Base-by-base conservation (phyloP, 139 green algal genomes). In the Chlorella vulgaris region DNA sequence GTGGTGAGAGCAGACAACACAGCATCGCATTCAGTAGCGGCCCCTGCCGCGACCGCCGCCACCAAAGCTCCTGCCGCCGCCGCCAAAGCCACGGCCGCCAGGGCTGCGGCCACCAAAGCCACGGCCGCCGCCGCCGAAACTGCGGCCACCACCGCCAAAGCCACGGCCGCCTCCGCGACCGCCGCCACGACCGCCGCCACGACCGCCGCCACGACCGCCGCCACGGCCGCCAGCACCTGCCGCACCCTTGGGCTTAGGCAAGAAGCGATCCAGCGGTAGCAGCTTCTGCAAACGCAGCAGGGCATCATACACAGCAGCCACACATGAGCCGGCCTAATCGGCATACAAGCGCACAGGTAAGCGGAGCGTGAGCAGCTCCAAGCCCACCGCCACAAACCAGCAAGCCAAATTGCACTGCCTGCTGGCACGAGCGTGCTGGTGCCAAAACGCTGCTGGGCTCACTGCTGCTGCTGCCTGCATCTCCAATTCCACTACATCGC, bases 231-330 rank as follows among this genome's bases (percentile, higher is more conserved):
- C 55, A 39, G 33, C 58, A 15, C 51, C 55, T 4, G 36, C 0
- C 1, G 90, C 89, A 19, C 92, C 94, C 88, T 98, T 98, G 7
- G 92, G 90, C 84, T 85, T 89, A 0, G 95, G 95, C 85, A 98
- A 76, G 87, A 98, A 98, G 38, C 95, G 86, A 35, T 98, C 92
- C 69, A 97, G 58, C 0, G 94, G 94, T 50, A 98, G 87, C 65
- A 97, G 89, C 86, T 95, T 95, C 47, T 67, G 69, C 68, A 31
- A 19, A 4, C n/a, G 8, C 18, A 63, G 83, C 40, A 7, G n/a
- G n/a, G n/a, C n/a, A n/a, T n/a, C n/a, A 76, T 28, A 13, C 28
- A 29, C 4, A 42, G 4, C 15, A 21, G 66, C 36, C 31, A 21
- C 4, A 29, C 10, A n/a, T 8, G 55, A 21, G 22, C 55, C 21